Conservation (phyloP, 352 stramenopile genomes). For the Phytophthora kernoviae region DNA sequence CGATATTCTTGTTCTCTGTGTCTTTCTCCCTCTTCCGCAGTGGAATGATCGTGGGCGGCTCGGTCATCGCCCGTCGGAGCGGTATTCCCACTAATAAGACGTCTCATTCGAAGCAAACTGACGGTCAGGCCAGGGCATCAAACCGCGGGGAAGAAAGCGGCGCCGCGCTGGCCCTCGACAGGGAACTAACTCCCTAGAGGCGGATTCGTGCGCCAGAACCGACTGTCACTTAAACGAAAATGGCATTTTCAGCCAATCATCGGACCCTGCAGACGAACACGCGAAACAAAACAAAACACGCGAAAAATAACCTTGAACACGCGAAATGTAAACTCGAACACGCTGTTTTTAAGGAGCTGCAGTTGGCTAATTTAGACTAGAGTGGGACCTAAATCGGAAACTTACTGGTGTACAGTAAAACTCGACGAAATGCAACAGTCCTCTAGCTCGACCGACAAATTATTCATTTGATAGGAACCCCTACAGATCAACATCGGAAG, state of each 20-base stretch:
- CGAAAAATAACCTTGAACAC: neutral
- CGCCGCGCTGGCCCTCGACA: constrained; percentile 4
- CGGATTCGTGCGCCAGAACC: neutral
- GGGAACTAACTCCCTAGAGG: neutral
- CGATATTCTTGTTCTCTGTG: constrained; percentile 9
- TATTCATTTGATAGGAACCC: too few relatives aligned
- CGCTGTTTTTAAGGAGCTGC: too few relatives aligned
- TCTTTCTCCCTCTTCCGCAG: neutral
- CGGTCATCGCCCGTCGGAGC: constrained; percentile 7
- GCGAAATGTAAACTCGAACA: too few relatives aligned
- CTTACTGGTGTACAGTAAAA: too few relatives aligned
- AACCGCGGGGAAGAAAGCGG: constrained; percentile 18
- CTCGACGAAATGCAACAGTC: too few relatives aligned
- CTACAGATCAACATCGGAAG: too few relatives aligned
- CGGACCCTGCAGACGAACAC: neutral
- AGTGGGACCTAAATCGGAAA: too few relatives aligned
- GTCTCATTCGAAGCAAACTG: constrained; percentile 21
- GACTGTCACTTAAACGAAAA: neutral
- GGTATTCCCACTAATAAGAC: neutral
- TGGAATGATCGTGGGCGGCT: neutral
- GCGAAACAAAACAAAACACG: constrained; percentile 16
- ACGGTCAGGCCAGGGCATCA: constrained; percentile 15
- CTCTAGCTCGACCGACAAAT: too few relatives aligned
- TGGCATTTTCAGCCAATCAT: constrained; percentile 1
- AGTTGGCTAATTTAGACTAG: too few relatives aligned